These are phyloP conservation scores for Chimonanthus salicifolius DNA, from an alignment of 164 flowering plant species.

Conservation along the genomic window DNA sequence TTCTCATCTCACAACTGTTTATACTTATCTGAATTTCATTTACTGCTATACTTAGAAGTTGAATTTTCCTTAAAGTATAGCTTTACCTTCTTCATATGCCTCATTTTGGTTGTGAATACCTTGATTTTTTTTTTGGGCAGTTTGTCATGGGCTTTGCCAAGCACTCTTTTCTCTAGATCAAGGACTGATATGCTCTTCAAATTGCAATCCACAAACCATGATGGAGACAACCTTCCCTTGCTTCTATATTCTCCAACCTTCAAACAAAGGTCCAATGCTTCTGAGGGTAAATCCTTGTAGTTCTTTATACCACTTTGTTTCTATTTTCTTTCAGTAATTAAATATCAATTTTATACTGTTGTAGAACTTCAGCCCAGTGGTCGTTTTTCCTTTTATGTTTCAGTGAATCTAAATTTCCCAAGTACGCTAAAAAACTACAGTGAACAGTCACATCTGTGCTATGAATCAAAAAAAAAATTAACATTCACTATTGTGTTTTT, in stretches of 20 bases:
- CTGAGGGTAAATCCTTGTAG: constrained; percentile 45
- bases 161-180: constrained; percentile 62
- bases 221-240: constrained; percentile 42
- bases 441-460: neutral
- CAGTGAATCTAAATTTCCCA: neutral
- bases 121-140: constrained; percentile 26
- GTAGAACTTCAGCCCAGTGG: neutral
- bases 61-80: neutral
- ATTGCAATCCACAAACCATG: constrained; percentile 58
- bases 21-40: neutral
- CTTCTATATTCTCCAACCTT: constrained; percentile 77
- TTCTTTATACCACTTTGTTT: neutral
- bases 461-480: too few relatives aligned
- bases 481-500: neutral
- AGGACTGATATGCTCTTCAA: constrained; percentile 71
- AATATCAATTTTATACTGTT: neutral
- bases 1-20: neutral
- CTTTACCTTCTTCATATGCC: neutral
- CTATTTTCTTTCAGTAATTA: neutral
- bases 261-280: constrained; percentile 81
- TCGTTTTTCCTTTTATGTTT: neutral
- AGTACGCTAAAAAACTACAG: neutral
- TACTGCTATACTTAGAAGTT: neutral
- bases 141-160: constrained; percentile 62
- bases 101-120: neutral